Percentiles rank a stretch among this genome's conserved stretches.
phyloP scores from a whole-genome alignment of 23 red algal genomes.

The Gracilaria vermiculophylla region DNA sequence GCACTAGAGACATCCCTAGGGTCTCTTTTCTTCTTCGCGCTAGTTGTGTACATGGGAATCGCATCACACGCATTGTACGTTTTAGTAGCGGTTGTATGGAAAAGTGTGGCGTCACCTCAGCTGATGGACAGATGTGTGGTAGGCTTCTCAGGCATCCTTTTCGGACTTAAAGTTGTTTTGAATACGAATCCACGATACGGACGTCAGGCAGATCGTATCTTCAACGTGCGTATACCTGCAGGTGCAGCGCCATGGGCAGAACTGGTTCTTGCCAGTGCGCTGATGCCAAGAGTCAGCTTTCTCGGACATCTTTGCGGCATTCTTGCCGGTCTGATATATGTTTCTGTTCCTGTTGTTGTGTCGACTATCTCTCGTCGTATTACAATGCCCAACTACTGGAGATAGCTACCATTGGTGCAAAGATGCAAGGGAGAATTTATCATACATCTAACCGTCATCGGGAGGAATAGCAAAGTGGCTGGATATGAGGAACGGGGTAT shows the following conservation, averaged over 20 bases:
- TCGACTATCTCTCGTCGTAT: not conserved
- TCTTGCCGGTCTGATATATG: constrained; percentile 35
- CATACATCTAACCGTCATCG: too few species aligned
- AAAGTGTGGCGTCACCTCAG: not conserved
- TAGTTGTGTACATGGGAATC: constrained; percentile 36
- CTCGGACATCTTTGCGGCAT: constrained; percentile 63
- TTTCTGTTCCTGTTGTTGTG: not conserved
- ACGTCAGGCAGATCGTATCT: constrained; percentile 18
- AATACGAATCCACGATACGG: constrained; percentile 34
- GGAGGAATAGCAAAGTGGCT: too few species aligned
- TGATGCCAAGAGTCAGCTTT: constrained; percentile 63
- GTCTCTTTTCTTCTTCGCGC: constrained; percentile 35
- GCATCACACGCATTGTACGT: constrained; percentile 47
- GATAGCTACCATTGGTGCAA: not conserved
- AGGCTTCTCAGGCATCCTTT: constrained; percentile 49
- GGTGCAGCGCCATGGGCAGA: constrained; percentile 38
- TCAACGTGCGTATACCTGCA: constrained; percentile 17
- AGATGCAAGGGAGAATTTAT: too few species aligned
- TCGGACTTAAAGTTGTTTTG: constrained; percentile 52
- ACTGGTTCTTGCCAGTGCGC: constrained; percentile 29
- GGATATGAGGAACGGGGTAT: too few species aligned
- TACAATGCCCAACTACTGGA: not conserved
- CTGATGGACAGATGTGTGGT: constrained; percentile 50
- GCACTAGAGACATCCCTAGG: constrained; percentile 36
- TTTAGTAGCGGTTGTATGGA: not conserved